Evolutionary conservation across 2,329 filamentous ascomycete genomes (phyloP), one percentile per base, ranked within the genome.

Genomic region (Lecanosticta acicola): DNA sequence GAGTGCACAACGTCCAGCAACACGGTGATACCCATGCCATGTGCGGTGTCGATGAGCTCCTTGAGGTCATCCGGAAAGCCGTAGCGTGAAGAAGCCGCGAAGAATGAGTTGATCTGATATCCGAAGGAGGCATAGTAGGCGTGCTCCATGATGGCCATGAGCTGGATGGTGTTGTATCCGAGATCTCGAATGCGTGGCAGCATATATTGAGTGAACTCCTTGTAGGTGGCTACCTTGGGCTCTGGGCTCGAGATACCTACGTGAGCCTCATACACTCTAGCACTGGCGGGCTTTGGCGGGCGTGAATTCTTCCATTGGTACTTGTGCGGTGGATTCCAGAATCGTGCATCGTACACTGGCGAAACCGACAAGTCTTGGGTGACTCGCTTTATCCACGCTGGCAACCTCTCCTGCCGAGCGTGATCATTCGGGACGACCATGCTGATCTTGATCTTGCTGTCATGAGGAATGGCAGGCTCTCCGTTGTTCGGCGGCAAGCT

Each of bases 81-180:
- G 63, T 95, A 98, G 52, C 93, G 83, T 67, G 91, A 97, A 68
- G 90, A 96, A 10, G 91, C 90, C 20, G 93, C 93, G 61, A 97
- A 98, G 75, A 98, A 98, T 69, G 86, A 96, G 74, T 97, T 98
- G 71, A 98, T 81, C 69, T 98, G 93, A 68, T 98, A 98, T 38
- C 93, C 93, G 61, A 98, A 98, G 63, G 91, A 97, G 60, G 93
- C 93, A 66, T 98, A 98, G 75, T 98, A 98, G 40, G 93, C 93
- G 69, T 98, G 93, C 66, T 98, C 93, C 91, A 98, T 98, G 63
- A 98, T 78, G 37, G 93, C 93, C 93, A 98, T 98, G 54, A 98
- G 76, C 66, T 98, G 93, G 57, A 98, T 97, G 44, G 90, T 86
- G 65, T 98, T 97, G 74, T 98, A 98, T 33, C 91, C 93, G 35